phyloP scores from a whole-genome alignment of 331 rosid species.

The Acacia pycnantha region DNA sequence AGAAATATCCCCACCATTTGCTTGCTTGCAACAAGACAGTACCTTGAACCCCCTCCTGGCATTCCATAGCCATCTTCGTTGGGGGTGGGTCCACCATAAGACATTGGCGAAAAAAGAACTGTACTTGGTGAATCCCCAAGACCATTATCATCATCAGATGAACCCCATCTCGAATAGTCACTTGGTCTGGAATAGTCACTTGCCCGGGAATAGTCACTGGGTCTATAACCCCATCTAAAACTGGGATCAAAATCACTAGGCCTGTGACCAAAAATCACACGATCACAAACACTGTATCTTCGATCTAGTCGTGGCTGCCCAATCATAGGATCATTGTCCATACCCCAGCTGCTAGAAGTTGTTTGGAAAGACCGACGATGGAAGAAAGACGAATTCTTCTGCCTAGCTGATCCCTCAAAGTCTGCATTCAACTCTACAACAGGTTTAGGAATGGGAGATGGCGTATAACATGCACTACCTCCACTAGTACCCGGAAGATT shows the following conservation, averaged over 20 bases:
- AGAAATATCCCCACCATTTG: constrained; percentile 99
- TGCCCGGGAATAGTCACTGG: constrained; percentile 84
- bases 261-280: constrained; percentile 87
- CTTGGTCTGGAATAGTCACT: constrained; percentile 88
- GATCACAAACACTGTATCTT: constrained; percentile 92
- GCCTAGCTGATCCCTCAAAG: constrained; percentile 94
- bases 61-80: constrained; percentile 81
- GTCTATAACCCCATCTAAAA: constrained; percentile 79
- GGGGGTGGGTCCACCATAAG: constrained; percentile 64
- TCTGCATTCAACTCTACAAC: constrained; percentile 86
- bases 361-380: constrained; percentile 95
- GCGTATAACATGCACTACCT: constrained; percentile 73
- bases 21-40: constrained; percentile 96
- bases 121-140: constrained; percentile 94
- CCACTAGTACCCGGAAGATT: constrained; percentile 94
- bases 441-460: constrained; percentile 95
- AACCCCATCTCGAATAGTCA: constrained; percentile 92
- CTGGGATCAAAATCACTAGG: constrained; percentile 78
- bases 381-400: constrained; percentile 90
- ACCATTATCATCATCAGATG: constrained; percentile 92
- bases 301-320: constrained; percentile 80
- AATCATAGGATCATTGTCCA: constrained; percentile 79
- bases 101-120: constrained; percentile 80
- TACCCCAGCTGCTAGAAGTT: constrained; percentile 76
- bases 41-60: constrained; percentile 81